A percentile compares a stretch with the other conserved stretches of the same genome.
phyloP scores from a whole-genome alignment of 2,329 filamentous ascomycete species.

The Colletotrichum sojae region DNA sequence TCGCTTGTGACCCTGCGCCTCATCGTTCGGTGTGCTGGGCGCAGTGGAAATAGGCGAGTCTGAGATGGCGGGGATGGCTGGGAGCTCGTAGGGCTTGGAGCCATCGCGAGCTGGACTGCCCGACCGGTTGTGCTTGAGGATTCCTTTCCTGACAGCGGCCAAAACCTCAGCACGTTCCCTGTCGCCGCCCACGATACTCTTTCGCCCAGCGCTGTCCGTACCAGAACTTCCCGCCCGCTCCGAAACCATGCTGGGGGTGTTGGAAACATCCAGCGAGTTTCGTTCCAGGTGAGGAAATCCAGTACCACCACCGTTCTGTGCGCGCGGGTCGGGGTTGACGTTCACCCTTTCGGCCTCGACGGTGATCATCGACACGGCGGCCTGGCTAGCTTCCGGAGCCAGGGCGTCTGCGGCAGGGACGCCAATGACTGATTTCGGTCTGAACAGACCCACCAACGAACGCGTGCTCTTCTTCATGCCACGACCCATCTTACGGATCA shows the following conservation, averaged over 20 bases:
- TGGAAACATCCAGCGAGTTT: conserved; percentile 81
- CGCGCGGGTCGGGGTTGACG: conserved; percentile 79
- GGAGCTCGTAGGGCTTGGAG: conserved; percentile 57
- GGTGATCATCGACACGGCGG: conserved; percentile 95
- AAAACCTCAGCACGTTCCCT: conserved; percentile 92
- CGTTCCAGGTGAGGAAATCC: conserved; percentile 88
- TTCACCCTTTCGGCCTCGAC: conserved; percentile 92
- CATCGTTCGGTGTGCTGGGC: conserved; percentile 89
- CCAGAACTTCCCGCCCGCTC: conserved; percentile 70
- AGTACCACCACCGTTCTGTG: conserved; percentile 79
- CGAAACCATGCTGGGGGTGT: conserved; percentile 58
- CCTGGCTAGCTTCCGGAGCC: conserved; percentile 77
- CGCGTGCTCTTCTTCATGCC: conserved; percentile 96
- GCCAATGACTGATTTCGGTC: conserved; percentile 92
- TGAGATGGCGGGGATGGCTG: conserved; percentile 73
- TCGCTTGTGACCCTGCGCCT: conserved; percentile 76
- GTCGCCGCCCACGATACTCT: conserved; percentile 93
- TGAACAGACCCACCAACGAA: conserved; percentile 93
- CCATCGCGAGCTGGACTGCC: conserved; percentile 37
- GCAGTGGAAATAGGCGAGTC: conserved; percentile 89
- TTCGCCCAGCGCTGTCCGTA: conserved; percentile 75
- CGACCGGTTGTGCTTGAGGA: conserved; percentile 81
- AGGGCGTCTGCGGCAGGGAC: conserved; percentile 79
- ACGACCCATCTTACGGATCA: conserved; percentile 98
- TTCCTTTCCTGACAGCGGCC: conserved; percentile 93